phyloP scores from a whole-genome alignment of 495 filamentous ascomycete species.

The Penicillium cinerascens region DNA sequence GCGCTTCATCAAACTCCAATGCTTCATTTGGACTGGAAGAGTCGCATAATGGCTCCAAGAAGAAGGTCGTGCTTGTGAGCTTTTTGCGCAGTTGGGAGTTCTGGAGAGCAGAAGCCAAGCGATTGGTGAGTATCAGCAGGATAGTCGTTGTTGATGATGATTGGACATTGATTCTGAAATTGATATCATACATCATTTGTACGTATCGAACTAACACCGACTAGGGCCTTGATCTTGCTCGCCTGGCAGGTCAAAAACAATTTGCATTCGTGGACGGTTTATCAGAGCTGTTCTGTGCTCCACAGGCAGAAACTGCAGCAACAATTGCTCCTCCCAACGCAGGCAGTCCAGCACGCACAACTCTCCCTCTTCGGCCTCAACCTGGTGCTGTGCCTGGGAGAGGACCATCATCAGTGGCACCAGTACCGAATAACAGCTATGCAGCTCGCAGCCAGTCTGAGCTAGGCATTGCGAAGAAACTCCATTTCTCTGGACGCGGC shows the following conservation, averaged over 20 bases:
- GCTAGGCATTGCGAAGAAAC: conserved; percentile 29
- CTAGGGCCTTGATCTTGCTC: conserved; percentile 68
- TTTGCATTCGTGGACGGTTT: conserved; percentile 76
- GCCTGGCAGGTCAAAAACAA: conserved; percentile 49
- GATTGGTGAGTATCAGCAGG: conserved; percentile 46
- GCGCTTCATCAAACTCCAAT: conserved; percentile 18
- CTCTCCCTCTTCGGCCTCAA: conserved; percentile 31
- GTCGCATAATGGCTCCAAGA: conserved; percentile 23
- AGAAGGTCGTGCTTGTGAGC: conserved; percentile 71
- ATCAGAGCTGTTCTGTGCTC: conserved; percentile 48
- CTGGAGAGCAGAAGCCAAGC: conserved; percentile 63
- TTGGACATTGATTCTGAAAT: neutral
- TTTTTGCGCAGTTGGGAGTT: conserved; percentile 73
- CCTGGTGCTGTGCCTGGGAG: conserved; percentile 30
- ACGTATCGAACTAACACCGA: neutral
- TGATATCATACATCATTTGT: neutral
- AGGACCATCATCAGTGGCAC: conserved; percentile 12
- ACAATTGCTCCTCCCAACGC: conserved; percentile 10
- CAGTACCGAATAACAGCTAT: conserved; percentile 1
- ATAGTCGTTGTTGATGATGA: neutral
- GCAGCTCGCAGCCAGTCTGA: conserved; percentile 12
- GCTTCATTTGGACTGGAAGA: conserved; percentile 20
- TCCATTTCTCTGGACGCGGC: conserved; percentile 36
- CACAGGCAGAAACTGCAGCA: conserved; percentile 17
- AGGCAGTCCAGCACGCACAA: conserved; percentile 23